phyloP scores from a whole-genome alignment of 192 early-diverging fungal species.

The Umbelopsis sp. region DNA sequence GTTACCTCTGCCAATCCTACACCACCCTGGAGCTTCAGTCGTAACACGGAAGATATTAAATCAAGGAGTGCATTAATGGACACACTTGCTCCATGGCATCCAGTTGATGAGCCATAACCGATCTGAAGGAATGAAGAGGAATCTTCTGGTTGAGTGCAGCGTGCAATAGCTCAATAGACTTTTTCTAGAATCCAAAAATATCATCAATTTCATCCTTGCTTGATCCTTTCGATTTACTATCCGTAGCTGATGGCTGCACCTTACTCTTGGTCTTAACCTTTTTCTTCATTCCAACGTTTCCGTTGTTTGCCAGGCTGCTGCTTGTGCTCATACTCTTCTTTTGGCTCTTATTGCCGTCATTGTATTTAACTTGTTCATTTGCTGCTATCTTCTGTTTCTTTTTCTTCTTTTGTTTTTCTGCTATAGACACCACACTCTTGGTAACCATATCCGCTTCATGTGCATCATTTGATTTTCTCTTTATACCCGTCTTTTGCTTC shows the following conservation, averaged over 20 bases:
- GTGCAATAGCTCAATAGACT: too few relatives aligned
- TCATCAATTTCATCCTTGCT: not conserved
- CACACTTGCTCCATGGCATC: not conserved
- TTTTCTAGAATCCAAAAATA: not conserved
- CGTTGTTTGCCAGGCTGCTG: not conserved
- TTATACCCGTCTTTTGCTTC: not conserved
- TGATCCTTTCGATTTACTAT: not conserved
- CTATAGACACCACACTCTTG: not conserved
- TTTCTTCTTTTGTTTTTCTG: not conserved
- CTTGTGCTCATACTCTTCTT: not conserved
- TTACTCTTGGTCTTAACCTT: not conserved
- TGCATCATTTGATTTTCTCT: not conserved
- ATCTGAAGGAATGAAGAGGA: not conserved
- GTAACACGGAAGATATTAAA: not conserved
- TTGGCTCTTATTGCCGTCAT: not conserved
- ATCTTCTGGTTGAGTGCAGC: too few relatives aligned
- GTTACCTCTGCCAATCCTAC: not conserved
- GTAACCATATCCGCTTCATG: not conserved
- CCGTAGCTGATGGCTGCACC: not conserved
- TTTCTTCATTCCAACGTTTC: not conserved
- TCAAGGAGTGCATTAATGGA: not conserved
- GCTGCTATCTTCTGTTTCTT: not conserved
- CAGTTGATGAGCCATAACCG: not conserved
- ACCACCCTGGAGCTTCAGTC: not conserved
- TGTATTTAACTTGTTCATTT: not conserved